Base-by-base conservation (phyloP, 1,284 basidiomycete genomes). In the Cerrena zonata region DNA sequence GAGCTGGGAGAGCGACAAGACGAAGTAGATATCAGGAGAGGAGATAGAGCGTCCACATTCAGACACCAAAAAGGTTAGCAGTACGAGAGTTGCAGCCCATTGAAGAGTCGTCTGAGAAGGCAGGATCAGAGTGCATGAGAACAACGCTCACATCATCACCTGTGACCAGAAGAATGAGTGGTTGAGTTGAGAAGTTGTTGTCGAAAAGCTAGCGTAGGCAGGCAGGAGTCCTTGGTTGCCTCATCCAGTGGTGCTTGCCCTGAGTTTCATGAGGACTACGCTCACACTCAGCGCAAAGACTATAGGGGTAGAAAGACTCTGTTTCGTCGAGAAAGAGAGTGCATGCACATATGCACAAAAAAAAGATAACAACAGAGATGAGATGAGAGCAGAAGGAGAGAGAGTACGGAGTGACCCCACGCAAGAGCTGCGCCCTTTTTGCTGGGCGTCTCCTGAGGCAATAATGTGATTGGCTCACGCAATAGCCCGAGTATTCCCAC, bases 201-300 rank as follows among this genome's bases (percentile, higher is more conserved):
- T n/a, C n/a, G n/a, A n/a, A n/a, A n/a, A n/a, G n/a, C n/a, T n/a
- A n/a, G n/a, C n/a, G n/a, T n/a, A n/a, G n/a, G n/a, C n/a, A n/a
- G n/a, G n/a, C n/a, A n/a, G n/a, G n/a, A n/a, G n/a, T n/a, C n/a
- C n/a, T n/a, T n/a, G n/a, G n/a, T n/a, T n/a, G n/a, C n/a, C n/a
- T n/a, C n/a, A n/a, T n/a, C n/a, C n/a, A n/a, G n/a, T n/a, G n/a
- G n/a, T n/a, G n/a, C n/a, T n/a, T n/a, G 47, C 52, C 48, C 59
- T 51, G 62, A 61, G 61, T 49, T 65, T 61, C 61, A 24, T 59
- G 64, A 65, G 65, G 54, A 59, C 51, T 53, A 58, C 62, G 58
- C 63, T 62, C 56, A 55, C 57, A 56, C 61, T 57, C 62, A 49
- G 56, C 51, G 44, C 42, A 15, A n/a, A 5, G n/a, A n/a, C n/a